Evolutionary conservation across 257 asterid species (phyloP), one percentile per base, ranked within the genome.

Genomic region (Catharanthus roseus): DNA sequence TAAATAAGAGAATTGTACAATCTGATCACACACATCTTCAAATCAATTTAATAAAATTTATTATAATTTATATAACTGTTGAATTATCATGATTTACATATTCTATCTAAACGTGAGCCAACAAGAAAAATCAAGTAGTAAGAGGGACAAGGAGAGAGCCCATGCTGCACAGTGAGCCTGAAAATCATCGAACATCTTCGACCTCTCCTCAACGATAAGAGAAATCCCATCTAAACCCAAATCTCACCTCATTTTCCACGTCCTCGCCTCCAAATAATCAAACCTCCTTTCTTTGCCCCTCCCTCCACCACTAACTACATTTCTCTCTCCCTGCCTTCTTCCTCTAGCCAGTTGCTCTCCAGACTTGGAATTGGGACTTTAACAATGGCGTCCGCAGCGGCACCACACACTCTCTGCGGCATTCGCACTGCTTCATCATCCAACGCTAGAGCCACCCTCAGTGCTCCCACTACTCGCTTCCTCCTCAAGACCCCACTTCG

Each of bases 371-470:
- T 0, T 45, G 2, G 24, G 54, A 41, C 38, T 38, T 38, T 38
- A 23, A 51, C 31, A 66, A 86, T 87, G 93, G 96, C 90, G 49
- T 82, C 90, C 72, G 81, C 93, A 26, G 85, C 89, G 15, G 89
- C 93, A 38, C 86, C 93, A 6, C 88, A 86, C 60, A 75, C 89
- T 53, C 77, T 86, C 76, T 86, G 82, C 75, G 68, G 47, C 77
- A 79, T 87, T 49, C 78, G 89, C 19, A 71, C 83, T 72, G 55
- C 88, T 36, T 79, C 91, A 8, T 68, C 82, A 44, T 23, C 87
- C 45, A 23, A 82, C 68, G 31, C 69, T 10, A 58, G 51, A 24
- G 47, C 76, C 56, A 77, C 84, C 4, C 74, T 80, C 77, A 26
- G 24, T 68, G 69, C 70, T 60, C 78, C 78, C 47, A 24, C 86